Percentiles rank a stretch among this genome's conserved stretches.
Evolutionary conservation across 306 rosid genomes (phyloP).

Genomic region (Medicago truncatula): MtrunA17r5.0-ANR NC_053049.1:26046501-26047000

Average conservation of each 20-base stretch:
- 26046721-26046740: too few relatives aligned
- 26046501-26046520: too few relatives aligned
- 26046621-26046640: too few relatives aligned
- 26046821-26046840: slow-evolving; percentile 45
- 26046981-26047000: slow-evolving; percentile 63
- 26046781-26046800: slow-evolving; percentile 43
- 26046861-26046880: slow-evolving; percentile 65
- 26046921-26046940: neutral
- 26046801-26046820: slow-evolving; percentile 39
- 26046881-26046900: neutral
- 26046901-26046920: slow-evolving; percentile 46
- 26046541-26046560: too few relatives aligned
- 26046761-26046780: slow-evolving; percentile 52
- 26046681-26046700: too few relatives aligned
- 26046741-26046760: neutral
- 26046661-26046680: too few relatives aligned
- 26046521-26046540: too few relatives aligned
- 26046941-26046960: slow-evolving; percentile 43
- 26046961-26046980: slow-evolving; percentile 51
- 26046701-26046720: neutral
- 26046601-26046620: too few relatives aligned
- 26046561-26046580: too few relatives aligned
- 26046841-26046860: slow-evolving; percentile 83
- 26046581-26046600: too few relatives aligned
- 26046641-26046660: too few relatives aligned